Base-by-base conservation (phyloP, 345 rosid genomes). In the Gossypium stocksii region DNA sequence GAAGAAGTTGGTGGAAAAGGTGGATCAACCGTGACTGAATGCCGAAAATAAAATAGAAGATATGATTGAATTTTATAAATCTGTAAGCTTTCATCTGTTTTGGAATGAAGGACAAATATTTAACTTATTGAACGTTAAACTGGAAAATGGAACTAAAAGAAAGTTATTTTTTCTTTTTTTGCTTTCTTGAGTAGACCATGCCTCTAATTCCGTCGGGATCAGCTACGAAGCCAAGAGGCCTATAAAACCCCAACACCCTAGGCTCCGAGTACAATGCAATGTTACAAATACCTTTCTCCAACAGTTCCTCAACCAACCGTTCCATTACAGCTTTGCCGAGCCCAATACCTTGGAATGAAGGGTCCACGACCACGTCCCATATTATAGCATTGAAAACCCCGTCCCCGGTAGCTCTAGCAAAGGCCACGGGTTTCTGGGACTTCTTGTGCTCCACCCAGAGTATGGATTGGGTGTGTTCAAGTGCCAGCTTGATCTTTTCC, bases 311-410 rank as follows among this genome's bases (percentile, higher is more conserved):
- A 0, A 95, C 67, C 81, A 92, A 41, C 74, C 99, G 77, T 79
- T 94, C 98, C 90, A 94, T 87, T 63, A 92, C 89, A 1, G 91
- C 98, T 79, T 91, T 94, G 68, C 98, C 98, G 0, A 91, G 80
- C 7, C 98, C 97, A 16, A 88, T 74, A 51, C 95, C 93, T 68
- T 94, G 98, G 27, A 83, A 92, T 60, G 93, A 83, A 7, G 97
- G 98, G 66, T 89, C 97, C 66, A 94, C 97, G 79, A 92, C 98
- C 66, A 92, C 98, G 80, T 94, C 98, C 98, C 98, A 92, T 51
- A 95, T 90, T 53, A 93, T 90, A 3, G 98, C 97, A 70, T 95
- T 95, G 87, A 95, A 92, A 12, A 91, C 97, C 17, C 92, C 91
- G 74, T 93, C 97, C 1, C 98, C 97, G 0, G 98, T 91, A 2